A percentile compares a stretch with the other conserved stretches of the same genome.
phyloP scores from a whole-genome alignment of 176 grass and related monocot genomes.

The Thinopyrum elongatum region DNA sequence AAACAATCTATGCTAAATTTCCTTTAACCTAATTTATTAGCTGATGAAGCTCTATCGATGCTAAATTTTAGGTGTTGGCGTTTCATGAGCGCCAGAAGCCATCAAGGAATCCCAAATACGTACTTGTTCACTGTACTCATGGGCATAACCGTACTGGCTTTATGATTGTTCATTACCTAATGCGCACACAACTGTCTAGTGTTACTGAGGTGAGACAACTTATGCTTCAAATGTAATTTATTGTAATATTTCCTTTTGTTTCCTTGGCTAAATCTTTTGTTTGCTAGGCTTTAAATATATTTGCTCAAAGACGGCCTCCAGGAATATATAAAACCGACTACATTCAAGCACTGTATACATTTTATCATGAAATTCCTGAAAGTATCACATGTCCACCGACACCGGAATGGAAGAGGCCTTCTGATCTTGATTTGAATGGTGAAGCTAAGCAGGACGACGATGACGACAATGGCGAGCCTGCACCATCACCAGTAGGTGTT shows the following conservation, averaged over 20 bases:
- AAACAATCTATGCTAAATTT: background rate
- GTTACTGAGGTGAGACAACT: conserved; percentile 57
- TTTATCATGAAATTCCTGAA: conserved; percentile 74
- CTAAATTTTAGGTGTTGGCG: conserved; percentile 51
- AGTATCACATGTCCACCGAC: conserved; percentile 56
- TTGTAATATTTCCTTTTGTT: background rate
- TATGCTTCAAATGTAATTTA: conserved; percentile 1
- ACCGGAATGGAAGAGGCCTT: conserved; percentile 72
- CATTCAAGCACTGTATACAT: conserved; percentile 58
- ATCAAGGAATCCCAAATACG: conserved; percentile 52
- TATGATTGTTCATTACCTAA: conserved; percentile 79
- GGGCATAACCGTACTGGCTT: conserved; percentile 84
- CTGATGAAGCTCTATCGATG: background rate
- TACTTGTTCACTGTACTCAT: conserved; percentile 82
- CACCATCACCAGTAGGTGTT: conserved; percentile 38
- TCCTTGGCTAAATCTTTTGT: conserved; percentile 9
- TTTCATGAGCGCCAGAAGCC: conserved; percentile 61
- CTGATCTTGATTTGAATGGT: conserved; percentile 77
- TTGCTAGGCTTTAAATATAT: conserved; percentile 62
- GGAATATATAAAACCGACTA: conserved; percentile 82
- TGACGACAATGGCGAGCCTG: conserved; percentile 29
- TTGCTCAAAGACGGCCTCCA: conserved; percentile 64
- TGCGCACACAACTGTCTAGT: conserved; percentile 49
- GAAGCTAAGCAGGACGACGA: conserved; percentile 69
- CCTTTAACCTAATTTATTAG: background rate